These are phyloP conservation scores for Galerina sulciceps DNA, from an alignment of 768 basidiomycete genomes.

Conservation along the genomic window DNA sequence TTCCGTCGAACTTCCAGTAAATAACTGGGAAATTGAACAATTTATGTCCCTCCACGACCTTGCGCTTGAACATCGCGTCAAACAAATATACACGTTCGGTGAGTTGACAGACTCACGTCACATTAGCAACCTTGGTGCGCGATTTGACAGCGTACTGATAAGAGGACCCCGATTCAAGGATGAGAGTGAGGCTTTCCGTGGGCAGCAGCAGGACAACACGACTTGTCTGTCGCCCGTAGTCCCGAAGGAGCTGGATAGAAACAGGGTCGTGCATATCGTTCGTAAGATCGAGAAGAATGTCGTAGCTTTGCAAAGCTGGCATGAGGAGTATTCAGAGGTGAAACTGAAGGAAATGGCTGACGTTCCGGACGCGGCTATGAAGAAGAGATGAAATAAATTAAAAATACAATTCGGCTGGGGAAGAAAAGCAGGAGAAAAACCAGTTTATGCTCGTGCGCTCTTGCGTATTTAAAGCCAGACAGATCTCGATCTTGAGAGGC, in stretches of 20 bases:
- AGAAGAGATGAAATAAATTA: slow-evolving; percentile 16
- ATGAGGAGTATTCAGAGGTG: slow-evolving; percentile 35
- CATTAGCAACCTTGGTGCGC: slow-evolving; percentile 65
- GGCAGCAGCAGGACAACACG: slow-evolving; percentile 63
- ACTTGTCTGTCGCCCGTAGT: slow-evolving; percentile 62
- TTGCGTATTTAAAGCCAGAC: slow-evolving; percentile 11
- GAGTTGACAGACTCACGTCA: slow-evolving; percentile 54
- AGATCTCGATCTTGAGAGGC: slow-evolving; percentile 1
- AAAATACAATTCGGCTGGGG: slow-evolving; percentile 10
- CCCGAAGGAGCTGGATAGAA: slow-evolving; percentile 64
- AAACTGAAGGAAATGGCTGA: slow-evolving; percentile 10
- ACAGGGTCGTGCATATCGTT: slow-evolving; percentile 71
- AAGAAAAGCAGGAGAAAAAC: slow-evolving; percentile 4
- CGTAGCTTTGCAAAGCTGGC: slow-evolving; percentile 67
- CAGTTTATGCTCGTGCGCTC: background rate
- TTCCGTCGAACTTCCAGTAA: slow-evolving; percentile 40
- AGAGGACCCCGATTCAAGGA: slow-evolving; percentile 69
- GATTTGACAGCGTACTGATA: slow-evolving; percentile 75
- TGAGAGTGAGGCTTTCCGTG: slow-evolving; percentile 64
- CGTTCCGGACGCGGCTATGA: slow-evolving; percentile 40
- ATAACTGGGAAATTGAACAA: slow-evolving; percentile 65
- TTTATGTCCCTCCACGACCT: slow-evolving; percentile 68
- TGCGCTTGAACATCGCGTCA: slow-evolving; percentile 43
- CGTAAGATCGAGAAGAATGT: slow-evolving; percentile 68
- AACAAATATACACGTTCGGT: background rate